These are phyloP conservation scores for Pichia inconspicua DNA, from an alignment of 1,139 yeast species.

Conservation along the genomic window DNA sequence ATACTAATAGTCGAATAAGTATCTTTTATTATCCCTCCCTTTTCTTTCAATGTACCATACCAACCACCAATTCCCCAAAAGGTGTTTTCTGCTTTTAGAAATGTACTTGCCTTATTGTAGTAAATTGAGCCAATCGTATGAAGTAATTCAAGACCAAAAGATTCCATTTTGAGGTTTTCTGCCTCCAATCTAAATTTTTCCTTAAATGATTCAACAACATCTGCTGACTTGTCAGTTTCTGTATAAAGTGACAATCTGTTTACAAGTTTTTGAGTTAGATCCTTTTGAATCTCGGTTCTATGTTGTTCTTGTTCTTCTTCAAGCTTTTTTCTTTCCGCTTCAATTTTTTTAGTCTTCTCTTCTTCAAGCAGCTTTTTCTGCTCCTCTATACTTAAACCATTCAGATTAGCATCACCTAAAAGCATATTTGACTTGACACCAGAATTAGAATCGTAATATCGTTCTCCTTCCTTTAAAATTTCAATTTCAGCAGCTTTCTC, in stretches of 20 bases:
- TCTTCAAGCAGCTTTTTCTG: slow-evolving; percentile 27
- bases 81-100: slow-evolving; percentile 36
- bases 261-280: slow-evolving; percentile 55
- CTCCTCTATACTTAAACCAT: slow-evolving; percentile 25
- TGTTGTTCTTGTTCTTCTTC: slow-evolving; percentile 72
- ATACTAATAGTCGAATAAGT: slow-evolving; percentile 80
- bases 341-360: slow-evolving; percentile 41
- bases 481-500: slow-evolving; percentile 29
- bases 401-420: slow-evolving; percentile 22
- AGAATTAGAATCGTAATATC: slow-evolving; percentile 6
- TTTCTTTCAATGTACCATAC: slow-evolving; percentile 78
- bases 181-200: slow-evolving; percentile 76
- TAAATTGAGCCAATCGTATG: slow-evolving; percentile 71
- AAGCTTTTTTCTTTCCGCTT: slow-evolving; percentile 62
- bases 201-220: slow-evolving; percentile 60
- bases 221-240: slow-evolving; percentile 69
- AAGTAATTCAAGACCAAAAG: slow-evolving; percentile 69
- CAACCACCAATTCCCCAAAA: slow-evolving; percentile 83
- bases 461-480: slow-evolving; percentile 17
- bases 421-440: slow-evolving; percentile 2
- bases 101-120: slow-evolving; percentile 50
- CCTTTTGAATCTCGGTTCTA: slow-evolving; percentile 64
- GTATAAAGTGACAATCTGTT: slow-evolving; percentile 70
- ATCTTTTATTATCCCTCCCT: slow-evolving; percentile 82
- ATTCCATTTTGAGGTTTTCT: slow-evolving; percentile 69